Base-by-base conservation (phyloP, 805 yeast genomes). In the Yarrowia keelungensis region DNA sequence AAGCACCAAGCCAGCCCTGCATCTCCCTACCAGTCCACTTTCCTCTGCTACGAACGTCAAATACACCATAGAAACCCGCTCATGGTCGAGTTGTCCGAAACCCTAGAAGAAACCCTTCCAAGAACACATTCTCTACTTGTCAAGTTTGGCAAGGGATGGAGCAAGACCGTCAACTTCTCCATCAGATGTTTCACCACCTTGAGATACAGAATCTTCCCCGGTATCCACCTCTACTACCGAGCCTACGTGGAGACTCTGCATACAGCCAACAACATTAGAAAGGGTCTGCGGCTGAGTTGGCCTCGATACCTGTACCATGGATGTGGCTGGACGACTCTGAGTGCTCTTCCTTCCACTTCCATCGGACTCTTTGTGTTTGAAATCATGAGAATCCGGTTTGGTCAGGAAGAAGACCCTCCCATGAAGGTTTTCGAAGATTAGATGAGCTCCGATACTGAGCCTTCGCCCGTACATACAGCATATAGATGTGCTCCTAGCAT, bases 321-420 rank as follows among this genome's bases (percentile, higher is more conserved):
- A 0, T 91, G 90, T 75, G 80, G 83, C 8, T 80, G 88, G 69
- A 89, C 89, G 70, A 89, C 97, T 0, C 74, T 90, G 59, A 84
- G 91, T 0, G 86, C 90, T 1, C 85, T 93, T 53, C 98, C 98
- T 0, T 91, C 97, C 1, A 91, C 97, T 0, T 89, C 96, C 50
- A 85, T 92, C 50, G 97, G 97, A 0, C 80, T 94, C 46, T 79
- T 94, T 59, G 91, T 91, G 15, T 86, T 94, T 77, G 98, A 94
- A 77, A 88, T 91, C 22, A 83, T 91, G 83, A 82, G 98, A 75
- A 42, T 70, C 9, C 67, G 72, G 46, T 73, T 71, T 53, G 71
- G 71, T 26, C 69, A 69, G 41, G 68, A 61, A 19, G 69, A 66
- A 8, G 42, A 26, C 3, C 69, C 68, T 12, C 69, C 69, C 15